Evolutionary conservation across 1,139 yeast species (phyloP), one percentile per base, ranked within the genome.

Genomic region (Starmera stellimalicola): DNA sequence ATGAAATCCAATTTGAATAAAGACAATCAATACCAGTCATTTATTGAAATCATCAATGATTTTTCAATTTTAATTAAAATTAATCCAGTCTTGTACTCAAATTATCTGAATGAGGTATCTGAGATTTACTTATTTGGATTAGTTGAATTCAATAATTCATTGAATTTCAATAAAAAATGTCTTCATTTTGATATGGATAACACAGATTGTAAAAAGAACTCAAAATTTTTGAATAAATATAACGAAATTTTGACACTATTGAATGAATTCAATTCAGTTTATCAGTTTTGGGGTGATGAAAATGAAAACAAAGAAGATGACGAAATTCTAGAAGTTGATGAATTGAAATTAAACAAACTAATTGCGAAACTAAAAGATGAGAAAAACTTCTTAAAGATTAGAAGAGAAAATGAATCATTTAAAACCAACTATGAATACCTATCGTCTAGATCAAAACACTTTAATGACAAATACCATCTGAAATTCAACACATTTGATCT

Each of bases 151-250:
- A 69, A 66, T 16, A 60, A 60, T 28, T 70, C 83, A 0, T 56
- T 68, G 45, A 63, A 57, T 38, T 61, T 64, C 22, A 60, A 75
- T 27, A 70, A 76, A 41, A 65, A 65, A 41, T 83, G 94, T 51
- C 60, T 83, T 34, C 71, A 79, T 42, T 70, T 69, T 31, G 83
- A 84, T 52, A 80, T 82, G 47, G 94, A 81, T 37, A 67, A 63
- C 42, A 59, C 60, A 29, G 52, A 50, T 5, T 81, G 93, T 54
- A 73, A 75, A 20, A 54, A 50, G 18, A 47, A 62, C 22, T 66
- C 80, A 7, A 71, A 74, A 43, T 58, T 64, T 3, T 56, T 73
- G 36, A 74, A 69, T 43, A 57, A 60, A 24, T 68, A 72, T 41
- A 62, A 71, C 7, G 16, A 12, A 36, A n/a, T 40, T 27, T 33